Evolutionary conservation across 192 early-diverging fungal species (phyloP).

Genomic region (Allomyces arbusculus): DNA sequence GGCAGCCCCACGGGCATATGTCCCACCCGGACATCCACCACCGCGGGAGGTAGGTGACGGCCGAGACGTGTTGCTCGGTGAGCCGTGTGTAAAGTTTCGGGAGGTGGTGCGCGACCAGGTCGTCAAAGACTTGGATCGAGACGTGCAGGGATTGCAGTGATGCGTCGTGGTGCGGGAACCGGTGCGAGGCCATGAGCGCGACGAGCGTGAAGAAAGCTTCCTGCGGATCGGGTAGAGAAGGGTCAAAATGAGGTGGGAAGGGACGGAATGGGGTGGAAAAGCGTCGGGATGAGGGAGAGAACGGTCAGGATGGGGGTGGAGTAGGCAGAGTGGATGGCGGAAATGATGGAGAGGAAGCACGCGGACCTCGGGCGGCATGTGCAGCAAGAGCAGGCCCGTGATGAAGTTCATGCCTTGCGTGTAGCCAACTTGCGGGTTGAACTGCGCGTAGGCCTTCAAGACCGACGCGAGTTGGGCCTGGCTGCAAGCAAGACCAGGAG

Average conservation of each 20-base stretch:
- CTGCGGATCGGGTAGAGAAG: background rate
- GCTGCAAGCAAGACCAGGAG: conserved; percentile 7
- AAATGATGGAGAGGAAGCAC: too few species aligned
- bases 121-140: background rate
- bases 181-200: background rate
- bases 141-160: background rate
- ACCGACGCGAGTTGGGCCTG: conserved; percentile 60
- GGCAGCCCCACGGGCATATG: background rate
- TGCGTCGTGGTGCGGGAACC: background rate
- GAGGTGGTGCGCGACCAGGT: background rate
- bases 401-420: conserved; percentile 48
- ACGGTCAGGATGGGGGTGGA: too few species aligned
- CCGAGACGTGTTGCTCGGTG: background rate
- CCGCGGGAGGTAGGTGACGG: background rate
- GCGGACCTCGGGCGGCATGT: background rate
- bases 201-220: background rate
- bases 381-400: background rate
- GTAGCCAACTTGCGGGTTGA: conserved; percentile 70
- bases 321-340: too few species aligned
- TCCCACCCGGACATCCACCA: background rate
- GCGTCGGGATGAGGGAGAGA: too few species aligned
- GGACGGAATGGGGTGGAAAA: too few species aligned
- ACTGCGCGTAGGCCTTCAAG: conserved; percentile 67
- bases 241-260: too few species aligned
- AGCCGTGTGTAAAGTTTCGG: background rate